Percentiles rank a stretch among this genome's conserved stretches.
phyloP scores from a whole-genome alignment of 768 basidiomycete species.

The Mycena vulgaris region DNA sequence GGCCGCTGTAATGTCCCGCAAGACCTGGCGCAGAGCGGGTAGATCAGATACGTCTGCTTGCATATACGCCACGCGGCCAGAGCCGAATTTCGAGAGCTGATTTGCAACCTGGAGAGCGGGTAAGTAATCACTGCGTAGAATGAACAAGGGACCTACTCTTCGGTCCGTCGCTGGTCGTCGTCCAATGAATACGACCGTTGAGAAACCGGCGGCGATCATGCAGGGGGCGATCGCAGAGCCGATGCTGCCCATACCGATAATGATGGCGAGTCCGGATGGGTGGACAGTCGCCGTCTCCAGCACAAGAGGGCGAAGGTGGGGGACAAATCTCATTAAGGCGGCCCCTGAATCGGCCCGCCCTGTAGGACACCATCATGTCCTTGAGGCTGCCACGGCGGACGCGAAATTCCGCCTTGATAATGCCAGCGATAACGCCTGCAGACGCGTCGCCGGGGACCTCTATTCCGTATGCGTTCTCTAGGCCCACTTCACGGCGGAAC shows the following conservation, averaged over 20 bases:
- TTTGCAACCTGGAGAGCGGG: constrained; percentile 39
- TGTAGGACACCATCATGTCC: constrained; percentile 20
- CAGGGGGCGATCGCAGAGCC: constrained; percentile 44
- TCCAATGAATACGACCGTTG: constrained; percentile 40
- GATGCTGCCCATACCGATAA: constrained; percentile 53
- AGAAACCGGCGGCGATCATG: constrained; percentile 44
- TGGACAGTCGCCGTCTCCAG: not conserved
- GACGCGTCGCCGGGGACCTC: constrained; percentile 2
- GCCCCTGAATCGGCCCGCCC: not conserved
- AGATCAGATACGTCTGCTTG: constrained; percentile 47
- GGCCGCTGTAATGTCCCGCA: constrained; percentile 39
- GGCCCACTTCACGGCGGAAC: constrained; percentile 46
- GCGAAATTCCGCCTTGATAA: constrained; percentile 5
- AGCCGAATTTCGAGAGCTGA: constrained; percentile 15
- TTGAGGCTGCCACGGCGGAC: not conserved
- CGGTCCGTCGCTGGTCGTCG: constrained; percentile 39
- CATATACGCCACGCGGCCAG: constrained; percentile 41
- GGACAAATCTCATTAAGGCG: constrained; percentile 43
- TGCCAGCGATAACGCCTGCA: not conserved
- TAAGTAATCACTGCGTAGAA: not conserved
- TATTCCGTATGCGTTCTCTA: constrained; percentile 31
- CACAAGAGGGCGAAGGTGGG: constrained; percentile 40
- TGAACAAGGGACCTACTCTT: constrained; percentile 33
- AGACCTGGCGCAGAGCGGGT: constrained; percentile 36
- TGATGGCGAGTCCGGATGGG: constrained; percentile 46